Evolutionary conservation across 2,329 filamentous ascomycete species (phyloP).

Genomic region (Dissoconium aciculare): DNA sequence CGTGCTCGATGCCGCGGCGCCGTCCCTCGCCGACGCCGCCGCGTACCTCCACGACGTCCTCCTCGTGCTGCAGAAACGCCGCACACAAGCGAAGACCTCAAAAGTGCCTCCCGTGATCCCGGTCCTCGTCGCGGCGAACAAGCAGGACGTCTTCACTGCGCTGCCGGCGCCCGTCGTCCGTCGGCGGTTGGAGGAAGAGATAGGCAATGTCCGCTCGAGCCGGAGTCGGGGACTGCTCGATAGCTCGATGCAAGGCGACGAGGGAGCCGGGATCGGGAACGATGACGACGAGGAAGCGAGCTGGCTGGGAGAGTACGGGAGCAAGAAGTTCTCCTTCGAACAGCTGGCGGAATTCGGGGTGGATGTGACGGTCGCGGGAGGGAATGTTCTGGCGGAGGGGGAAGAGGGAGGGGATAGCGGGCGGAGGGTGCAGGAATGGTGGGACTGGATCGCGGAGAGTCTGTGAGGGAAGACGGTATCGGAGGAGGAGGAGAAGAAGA

Average conservation of each 20-base stretch:
- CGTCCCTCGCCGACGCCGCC: slow-evolving; percentile 53
- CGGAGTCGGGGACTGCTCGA: slow-evolving; percentile 70
- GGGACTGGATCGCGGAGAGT: slow-evolving; percentile 71
- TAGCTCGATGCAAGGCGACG: slow-evolving; percentile 48
- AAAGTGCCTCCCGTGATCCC: slow-evolving; percentile 49
- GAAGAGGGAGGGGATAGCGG: slow-evolving; percentile 15
- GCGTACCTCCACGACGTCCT: slow-evolving; percentile 80
- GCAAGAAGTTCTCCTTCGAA: slow-evolving; percentile 61
- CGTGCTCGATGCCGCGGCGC: slow-evolving; percentile 57
- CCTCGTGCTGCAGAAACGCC: slow-evolving; percentile 63
- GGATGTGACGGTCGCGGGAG: slow-evolving; percentile 60
- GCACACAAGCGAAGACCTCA: slow-evolving; percentile 40
- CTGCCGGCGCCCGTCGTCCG: slow-evolving; percentile 65
- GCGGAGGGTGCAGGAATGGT: slow-evolving; percentile 68
- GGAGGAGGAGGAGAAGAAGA: too few relatives aligned
- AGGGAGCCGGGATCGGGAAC: slow-evolving; percentile 32
- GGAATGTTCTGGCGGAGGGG: slow-evolving; percentile 51
- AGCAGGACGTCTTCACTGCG: slow-evolving; percentile 88
- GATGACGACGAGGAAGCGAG: slow-evolving; percentile 53
- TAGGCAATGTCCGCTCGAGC: slow-evolving; percentile 61
- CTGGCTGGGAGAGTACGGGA: slow-evolving; percentile 70
- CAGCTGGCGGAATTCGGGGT: slow-evolving; percentile 75
- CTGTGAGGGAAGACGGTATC: slow-evolving; percentile 33
- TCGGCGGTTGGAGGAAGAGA: slow-evolving; percentile 61
- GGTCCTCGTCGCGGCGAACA: slow-evolving; percentile 81